A percentile compares a stretch with the other conserved stretches of the same genome.
Evolutionary conservation across 768 basidiomycete species (phyloP).

Genomic region (Boletus eberwhitei): DNA sequence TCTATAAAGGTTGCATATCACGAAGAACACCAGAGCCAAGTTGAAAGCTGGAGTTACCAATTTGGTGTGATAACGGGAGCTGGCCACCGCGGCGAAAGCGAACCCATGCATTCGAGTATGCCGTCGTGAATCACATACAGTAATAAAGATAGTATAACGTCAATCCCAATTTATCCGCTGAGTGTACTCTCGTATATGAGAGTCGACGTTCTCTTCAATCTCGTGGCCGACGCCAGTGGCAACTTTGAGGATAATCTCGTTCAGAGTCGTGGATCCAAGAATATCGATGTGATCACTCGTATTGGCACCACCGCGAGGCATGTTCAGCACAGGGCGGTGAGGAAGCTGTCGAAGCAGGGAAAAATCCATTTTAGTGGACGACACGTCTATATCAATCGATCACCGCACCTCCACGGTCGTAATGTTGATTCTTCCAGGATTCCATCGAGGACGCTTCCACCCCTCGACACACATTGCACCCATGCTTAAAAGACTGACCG

Average conservation of each 20-base stretch:
- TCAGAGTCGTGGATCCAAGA: constrained; percentile 72
- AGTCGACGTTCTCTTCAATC: constrained; percentile 66
- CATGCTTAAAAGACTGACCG: constrained; percentile 78
- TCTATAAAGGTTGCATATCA: neutral
- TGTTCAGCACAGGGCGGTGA: constrained; percentile 68
- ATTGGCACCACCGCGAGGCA: constrained; percentile 86
- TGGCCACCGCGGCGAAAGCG: neutral
- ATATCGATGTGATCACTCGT: constrained; percentile 92
- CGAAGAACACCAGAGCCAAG: constrained; percentile 5
- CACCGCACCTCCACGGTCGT: constrained; percentile 77
- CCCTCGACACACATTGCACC: constrained; percentile 98
- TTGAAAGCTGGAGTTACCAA: neutral
- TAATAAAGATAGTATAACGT: constrained; percentile 13
- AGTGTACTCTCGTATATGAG: constrained; percentile 75
- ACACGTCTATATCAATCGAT: neutral
- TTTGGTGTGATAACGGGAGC: neutral
- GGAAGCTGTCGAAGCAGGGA: constrained; percentile 53
- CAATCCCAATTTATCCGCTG: constrained; percentile 76
- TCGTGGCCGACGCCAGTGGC: constrained; percentile 80
- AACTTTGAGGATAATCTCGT: constrained; percentile 88
- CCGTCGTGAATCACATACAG: neutral
- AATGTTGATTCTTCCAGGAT: constrained; percentile 84
- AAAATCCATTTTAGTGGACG: constrained; percentile 2
- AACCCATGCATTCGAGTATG: constrained; percentile 1
- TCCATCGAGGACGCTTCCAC: constrained; percentile 88